Percentiles rank a stretch among this genome's conserved stretches.
phyloP scores from a whole-genome alignment of 208 protist species.

The Crithidia mellificae region DNA sequence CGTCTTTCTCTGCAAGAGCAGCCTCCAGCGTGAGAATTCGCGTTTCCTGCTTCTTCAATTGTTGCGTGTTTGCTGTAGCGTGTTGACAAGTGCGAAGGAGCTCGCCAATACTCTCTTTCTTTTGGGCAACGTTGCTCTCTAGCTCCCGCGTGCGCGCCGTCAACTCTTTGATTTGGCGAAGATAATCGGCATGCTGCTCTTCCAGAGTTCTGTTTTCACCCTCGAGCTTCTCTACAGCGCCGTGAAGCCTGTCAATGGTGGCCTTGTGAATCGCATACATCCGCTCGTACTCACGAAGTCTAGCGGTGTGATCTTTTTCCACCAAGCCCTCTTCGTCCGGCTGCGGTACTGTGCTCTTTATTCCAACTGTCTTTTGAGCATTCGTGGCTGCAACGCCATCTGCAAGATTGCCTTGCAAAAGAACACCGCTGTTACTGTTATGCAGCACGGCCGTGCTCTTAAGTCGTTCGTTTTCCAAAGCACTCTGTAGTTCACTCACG shows the following conservation, averaged over 20 bases:
- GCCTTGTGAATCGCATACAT: conserved; percentile 22
- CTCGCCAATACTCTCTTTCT: conserved; percentile 63
- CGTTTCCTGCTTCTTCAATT: conserved; percentile 48
- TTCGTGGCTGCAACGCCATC: not conserved
- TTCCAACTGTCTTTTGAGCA: too few relatives aligned
- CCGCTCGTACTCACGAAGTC: conserved; percentile 24
- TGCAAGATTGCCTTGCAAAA: not conserved
- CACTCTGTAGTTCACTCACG: conserved; percentile 33
- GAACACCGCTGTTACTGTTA: not conserved
- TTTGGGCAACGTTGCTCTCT: conserved; percentile 23
- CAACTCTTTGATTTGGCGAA: conserved; percentile 22
- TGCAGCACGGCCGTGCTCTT: not conserved
- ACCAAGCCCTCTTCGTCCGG: too few relatives aligned
- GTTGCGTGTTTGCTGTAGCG: conserved; percentile 36
- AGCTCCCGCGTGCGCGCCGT: conserved; percentile 22
- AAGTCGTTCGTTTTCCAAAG: conserved; percentile 20
- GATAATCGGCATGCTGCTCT: not conserved
- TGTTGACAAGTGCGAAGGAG: conserved; percentile 64
- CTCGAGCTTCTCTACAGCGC: conserved; percentile 20
- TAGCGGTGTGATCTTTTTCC: not conserved
- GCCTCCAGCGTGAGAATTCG: conserved; percentile 58
- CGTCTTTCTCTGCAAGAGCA: conserved; percentile 66
- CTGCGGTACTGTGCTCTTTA: too few relatives aligned
- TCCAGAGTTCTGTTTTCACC: conserved; percentile 7
- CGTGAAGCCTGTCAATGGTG: conserved; percentile 25